phyloP scores from a whole-genome alignment of 1,284 basidiomycete genomes.

The Malassezia japonica region DNA sequence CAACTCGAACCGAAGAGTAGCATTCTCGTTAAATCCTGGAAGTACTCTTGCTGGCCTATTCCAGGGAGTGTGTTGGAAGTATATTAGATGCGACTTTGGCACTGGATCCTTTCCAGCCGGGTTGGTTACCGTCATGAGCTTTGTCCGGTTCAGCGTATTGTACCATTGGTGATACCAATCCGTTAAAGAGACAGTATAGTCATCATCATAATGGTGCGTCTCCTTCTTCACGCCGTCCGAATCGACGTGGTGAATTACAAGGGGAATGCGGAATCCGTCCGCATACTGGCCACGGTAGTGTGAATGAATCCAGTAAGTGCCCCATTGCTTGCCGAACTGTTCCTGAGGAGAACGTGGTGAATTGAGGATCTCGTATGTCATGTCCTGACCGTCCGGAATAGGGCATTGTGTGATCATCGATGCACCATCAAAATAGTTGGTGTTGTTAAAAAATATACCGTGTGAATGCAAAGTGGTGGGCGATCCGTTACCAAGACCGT shows the following conservation, averaged over 20 bases:
- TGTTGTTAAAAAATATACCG: conserved; percentile 82
- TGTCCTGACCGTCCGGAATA: conserved; percentile 64
- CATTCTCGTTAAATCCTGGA: conserved; percentile 62
- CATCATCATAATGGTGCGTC: conserved; percentile 69
- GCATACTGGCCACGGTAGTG: conserved; percentile 37
- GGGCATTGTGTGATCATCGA: conserved; percentile 73
- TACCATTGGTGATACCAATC: conserved; percentile 57
- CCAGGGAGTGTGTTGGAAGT: conserved; percentile 62
- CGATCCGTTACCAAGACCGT: conserved; percentile 15
- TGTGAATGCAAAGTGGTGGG: conserved; percentile 48
- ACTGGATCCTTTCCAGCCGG: conserved; percentile 43
- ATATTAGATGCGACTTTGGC: conserved; percentile 66
- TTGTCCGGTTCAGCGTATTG: conserved; percentile 26
- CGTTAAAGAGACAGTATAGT: conserved; percentile 71
- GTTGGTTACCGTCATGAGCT: conserved; percentile 60
- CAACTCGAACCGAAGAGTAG: conserved; percentile 58
- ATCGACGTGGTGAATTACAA: conserved; percentile 56
- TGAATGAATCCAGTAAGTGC: conserved; percentile 66
- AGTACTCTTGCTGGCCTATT: conserved; percentile 42
- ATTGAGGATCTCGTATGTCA: conserved; percentile 67
- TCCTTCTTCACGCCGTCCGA: no score
- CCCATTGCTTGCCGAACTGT: conserved; percentile 50
- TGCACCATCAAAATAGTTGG: conserved; percentile 66
- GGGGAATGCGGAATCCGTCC: conserved; percentile 66
- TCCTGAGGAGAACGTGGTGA: conserved; percentile 57